Evolutionary conservation across 164 flowering plant species (phyloP).

Genomic region (Macadamia integrifolia): DNA sequence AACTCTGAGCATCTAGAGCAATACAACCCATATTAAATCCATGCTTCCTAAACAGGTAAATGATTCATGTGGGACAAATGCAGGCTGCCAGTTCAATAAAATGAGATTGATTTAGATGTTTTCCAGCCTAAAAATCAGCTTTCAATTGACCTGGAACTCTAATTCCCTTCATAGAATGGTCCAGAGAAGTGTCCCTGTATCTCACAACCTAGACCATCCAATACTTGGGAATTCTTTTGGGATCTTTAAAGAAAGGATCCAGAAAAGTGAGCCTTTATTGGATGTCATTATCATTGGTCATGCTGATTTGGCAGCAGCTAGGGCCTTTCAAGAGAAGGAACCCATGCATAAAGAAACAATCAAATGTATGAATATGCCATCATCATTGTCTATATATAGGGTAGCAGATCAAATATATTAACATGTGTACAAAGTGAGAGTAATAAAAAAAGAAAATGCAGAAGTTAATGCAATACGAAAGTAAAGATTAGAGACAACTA

Average conservation of each 20-base stretch:
- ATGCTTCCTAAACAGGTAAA: neutral
- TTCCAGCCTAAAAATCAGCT: neutral
- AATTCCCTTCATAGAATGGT: neutral
- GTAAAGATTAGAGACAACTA: neutral
- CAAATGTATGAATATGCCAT: no score
- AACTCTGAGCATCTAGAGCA: neutral
- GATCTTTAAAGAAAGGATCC: no score
- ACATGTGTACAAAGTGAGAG: no score
- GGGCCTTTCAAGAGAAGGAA: no score
- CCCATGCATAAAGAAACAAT: neutral
- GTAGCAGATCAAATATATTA: no score
- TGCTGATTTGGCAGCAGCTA: neutral
- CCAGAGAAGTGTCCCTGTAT: neutral
- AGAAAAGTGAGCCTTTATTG: neutral
- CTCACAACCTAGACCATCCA: no score
- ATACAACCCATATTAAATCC: neutral
- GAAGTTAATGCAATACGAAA: neutral
- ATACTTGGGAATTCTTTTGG: no score
- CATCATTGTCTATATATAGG: no score
- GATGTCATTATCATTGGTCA: neutral
- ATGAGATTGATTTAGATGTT: neutral
- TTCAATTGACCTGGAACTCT: neutral
- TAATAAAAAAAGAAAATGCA: no score
- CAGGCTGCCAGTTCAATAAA: neutral
- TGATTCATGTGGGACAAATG: neutral